These are phyloP conservation scores for Talaromyces liani DNA, from an alignment of 495 filamentous ascomycete species.

Conservation along the genomic window DNA sequence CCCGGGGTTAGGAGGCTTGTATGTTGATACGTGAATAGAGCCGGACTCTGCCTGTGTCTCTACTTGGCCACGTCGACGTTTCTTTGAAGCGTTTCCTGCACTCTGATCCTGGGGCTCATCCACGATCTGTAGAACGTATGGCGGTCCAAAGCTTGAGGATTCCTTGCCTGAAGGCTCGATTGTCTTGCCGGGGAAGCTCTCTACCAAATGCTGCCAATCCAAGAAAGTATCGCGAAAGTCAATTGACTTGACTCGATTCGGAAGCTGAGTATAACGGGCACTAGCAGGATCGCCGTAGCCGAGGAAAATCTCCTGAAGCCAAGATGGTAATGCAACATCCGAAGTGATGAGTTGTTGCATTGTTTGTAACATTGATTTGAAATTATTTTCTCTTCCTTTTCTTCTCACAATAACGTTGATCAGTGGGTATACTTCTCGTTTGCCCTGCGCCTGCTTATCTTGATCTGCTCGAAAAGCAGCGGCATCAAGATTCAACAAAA, in stretches of 20 bases:
- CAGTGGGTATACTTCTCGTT: slow-evolving; percentile 70
- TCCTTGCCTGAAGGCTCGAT: slow-evolving; percentile 68
- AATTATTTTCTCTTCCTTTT: slow-evolving; percentile 90
- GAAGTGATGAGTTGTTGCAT: slow-evolving; percentile 81
- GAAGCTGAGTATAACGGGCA: slow-evolving; percentile 75
- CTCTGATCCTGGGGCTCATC: slow-evolving; percentile 38
- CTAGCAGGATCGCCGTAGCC: slow-evolving; percentile 89
- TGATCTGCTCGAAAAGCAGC: slow-evolving; percentile 72
- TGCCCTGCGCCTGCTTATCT: slow-evolving; percentile 53
- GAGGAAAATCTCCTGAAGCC: slow-evolving; percentile 95
- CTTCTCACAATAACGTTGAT: slow-evolving; percentile 85
- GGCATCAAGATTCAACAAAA: slow-evolving; percentile 79
- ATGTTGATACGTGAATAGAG: slow-evolving; percentile 76
- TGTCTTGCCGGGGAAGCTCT: slow-evolving; percentile 76
- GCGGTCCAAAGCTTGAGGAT: slow-evolving; percentile 70
- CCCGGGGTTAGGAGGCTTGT: slow-evolving; percentile 82
- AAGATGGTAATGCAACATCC: slow-evolving; percentile 77
- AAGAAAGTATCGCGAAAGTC: slow-evolving; percentile 94
- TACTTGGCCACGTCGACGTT: slow-evolving; percentile 67
- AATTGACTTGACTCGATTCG: slow-evolving; percentile 67
- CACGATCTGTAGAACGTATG: slow-evolving; percentile 69
- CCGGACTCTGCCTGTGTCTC: slow-evolving; percentile 55
- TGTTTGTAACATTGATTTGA: slow-evolving; percentile 87
- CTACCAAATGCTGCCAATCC: slow-evolving; percentile 89
- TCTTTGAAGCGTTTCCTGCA: slow-evolving; percentile 57